Base-by-base conservation (phyloP, 2,329 filamentous ascomycete genomes). In the Thelonectria blattea region DNA sequence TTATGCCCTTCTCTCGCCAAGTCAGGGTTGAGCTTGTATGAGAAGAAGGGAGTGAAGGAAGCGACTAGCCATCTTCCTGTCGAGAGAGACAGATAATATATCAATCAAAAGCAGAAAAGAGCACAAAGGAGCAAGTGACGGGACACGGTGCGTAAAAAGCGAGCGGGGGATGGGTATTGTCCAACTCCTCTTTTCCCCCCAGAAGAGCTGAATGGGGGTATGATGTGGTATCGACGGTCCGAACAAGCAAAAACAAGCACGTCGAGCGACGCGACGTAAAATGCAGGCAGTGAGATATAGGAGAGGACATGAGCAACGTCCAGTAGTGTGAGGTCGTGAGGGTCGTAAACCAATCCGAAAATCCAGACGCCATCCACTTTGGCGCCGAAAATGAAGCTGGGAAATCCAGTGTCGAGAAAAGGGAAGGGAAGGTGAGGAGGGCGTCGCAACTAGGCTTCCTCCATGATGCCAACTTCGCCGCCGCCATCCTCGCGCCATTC, bases 401-500 rank as follows among this genome's bases (percentile, higher is more conserved):
- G 22, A 41, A 56, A 58, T 34, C 49, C 60, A 53, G 60, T 58
- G 57, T 62, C 39, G 58, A 32, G 32, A 53, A 58, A 49, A 59
- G 55, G 45, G 48, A 49, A 20, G 42, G 50, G 48, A 51, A 50
- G 22, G 32, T 41, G 14, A 30, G 45, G 22, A 15, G 22, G 11
- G 12, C 15, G 10, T 37, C 12, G 34, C 20, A 30, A 37, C 58
- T 75, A 88, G 11, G 85, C 79, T 69, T 88, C 85, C 70, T 88
- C 85, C 71, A 83, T 83, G 66, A 88, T 88, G 47, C 84, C 82
- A 20, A 81, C 84, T 65, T 91, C 89, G 68, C 93, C 92, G 55
- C 91, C 90, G 27, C 89, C 89, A 66, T 90, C 88, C 69, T 97
- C 94, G 61, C 94, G 87, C 95, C 95, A 99, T 68, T 96, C 92